phyloP scores from a whole-genome alignment of 495 filamentous ascomycete species.

The Penicillium psychrofluorescens region DNA sequence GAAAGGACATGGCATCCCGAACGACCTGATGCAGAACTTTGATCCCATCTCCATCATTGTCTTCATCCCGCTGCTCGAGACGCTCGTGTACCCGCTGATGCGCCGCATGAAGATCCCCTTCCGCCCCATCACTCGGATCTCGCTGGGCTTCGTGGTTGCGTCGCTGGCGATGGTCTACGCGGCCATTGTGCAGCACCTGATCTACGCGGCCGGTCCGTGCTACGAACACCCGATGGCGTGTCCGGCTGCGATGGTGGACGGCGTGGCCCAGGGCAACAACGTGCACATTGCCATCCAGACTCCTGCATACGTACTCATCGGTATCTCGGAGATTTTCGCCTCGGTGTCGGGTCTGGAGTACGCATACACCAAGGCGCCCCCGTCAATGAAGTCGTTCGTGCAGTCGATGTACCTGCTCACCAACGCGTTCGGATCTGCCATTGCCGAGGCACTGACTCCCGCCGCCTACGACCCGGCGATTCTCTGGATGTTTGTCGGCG shows the following conservation, averaged over 20 bases:
- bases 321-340: constrained; percentile 67
- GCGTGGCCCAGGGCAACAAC: constrained; percentile 30
- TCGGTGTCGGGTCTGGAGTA: constrained; percentile 66
- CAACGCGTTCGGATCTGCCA: constrained; percentile 62
- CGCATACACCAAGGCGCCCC: constrained; percentile 78
- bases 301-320: constrained; percentile 63
- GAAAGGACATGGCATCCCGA: constrained; percentile 51
- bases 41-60: constrained; percentile 69
- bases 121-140: constrained; percentile 67
- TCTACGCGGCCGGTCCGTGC: constrained; percentile 55
- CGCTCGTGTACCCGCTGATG: constrained; percentile 59
- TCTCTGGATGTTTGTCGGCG: constrained; percentile 57
- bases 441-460: constrained; percentile 64
- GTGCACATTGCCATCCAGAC: constrained; percentile 65
- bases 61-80: constrained; percentile 64
- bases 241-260: constrained; percentile 22
- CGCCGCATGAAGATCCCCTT: constrained; percentile 59
- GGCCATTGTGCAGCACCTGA: constrained; percentile 64
- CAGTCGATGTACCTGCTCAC: constrained; percentile 67
- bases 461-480: constrained; percentile 65
- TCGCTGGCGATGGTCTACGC: constrained; percentile 58
- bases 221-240: constrained; percentile 28
- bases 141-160: constrained; percentile 61
- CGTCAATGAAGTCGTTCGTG: constrained; percentile 76
- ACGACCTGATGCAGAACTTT: constrained; percentile 73